Conservation (phyloP, 805 yeast genomes). For the Saccharomycopsis capsularis region DNA sequence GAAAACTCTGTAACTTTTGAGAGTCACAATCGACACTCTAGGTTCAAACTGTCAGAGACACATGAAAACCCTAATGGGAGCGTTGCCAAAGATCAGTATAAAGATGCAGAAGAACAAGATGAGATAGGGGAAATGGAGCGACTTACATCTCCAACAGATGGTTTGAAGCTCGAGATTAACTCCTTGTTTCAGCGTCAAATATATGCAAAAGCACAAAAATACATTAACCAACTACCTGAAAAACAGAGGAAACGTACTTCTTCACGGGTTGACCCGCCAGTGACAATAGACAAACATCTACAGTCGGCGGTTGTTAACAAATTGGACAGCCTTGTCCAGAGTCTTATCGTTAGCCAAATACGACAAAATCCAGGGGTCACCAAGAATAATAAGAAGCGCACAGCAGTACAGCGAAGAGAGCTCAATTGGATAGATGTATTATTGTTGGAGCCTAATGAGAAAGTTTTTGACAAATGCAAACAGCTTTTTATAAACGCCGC, state of each 20-base stretch:
- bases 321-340: background rate
- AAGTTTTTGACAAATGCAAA: background rate
- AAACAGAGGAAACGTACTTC: background rate
- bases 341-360: background rate
- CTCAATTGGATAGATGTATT: background rate
- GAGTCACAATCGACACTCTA: no score
- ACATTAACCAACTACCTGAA: background rate
- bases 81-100: no score
- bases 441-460: background rate
- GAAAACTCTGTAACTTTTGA: no score
- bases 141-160: constrained; percentile 14
- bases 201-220: constrained; percentile 16
- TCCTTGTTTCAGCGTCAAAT: constrained; percentile 6
- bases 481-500: background rate
- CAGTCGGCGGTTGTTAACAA: background rate
- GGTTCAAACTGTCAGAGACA: background rate
- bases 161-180: constrained; percentile 7
- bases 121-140: constrained; percentile 15
- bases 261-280: constrained; percentile 1
- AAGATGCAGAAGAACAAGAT: constrained; percentile 17
- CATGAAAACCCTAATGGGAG: background rate
- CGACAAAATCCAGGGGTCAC: background rate
- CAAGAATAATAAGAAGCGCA: background rate
- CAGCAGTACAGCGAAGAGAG: constrained; percentile 26
- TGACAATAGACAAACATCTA: background rate